A percentile compares a stretch with the other conserved stretches of the same genome.
Evolutionary conservation across 129 eudicot genomes (phyloP).

Genomic region (Centella asiatica): DNA sequence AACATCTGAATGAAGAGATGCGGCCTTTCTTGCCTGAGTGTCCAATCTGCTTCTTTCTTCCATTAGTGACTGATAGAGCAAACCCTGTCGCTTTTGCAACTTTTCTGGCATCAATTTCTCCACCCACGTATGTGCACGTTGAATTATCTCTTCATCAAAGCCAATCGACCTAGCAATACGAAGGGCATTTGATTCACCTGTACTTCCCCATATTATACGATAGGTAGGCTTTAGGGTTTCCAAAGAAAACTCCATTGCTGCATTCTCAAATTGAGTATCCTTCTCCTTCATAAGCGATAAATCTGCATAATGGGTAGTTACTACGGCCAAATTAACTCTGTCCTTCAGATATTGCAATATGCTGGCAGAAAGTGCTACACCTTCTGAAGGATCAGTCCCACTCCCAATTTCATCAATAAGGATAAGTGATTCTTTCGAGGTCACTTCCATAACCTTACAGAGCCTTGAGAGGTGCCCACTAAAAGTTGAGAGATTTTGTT

Average conservation of each 20-base stretch:
- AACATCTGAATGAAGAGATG: conserved; percentile 52
- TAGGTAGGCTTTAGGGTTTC: conserved; percentile 81
- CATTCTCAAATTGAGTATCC: conserved; percentile 75
- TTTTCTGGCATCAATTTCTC: conserved; percentile 72
- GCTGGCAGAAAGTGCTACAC: conserved; percentile 92
- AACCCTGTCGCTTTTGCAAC: conserved; percentile 56
- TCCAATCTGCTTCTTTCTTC: conserved; percentile 70
- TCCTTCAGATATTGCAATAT: conserved; percentile 71
- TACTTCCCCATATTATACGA: conserved; percentile 89
- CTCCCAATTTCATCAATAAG: conserved; percentile 95
- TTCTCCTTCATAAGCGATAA: conserved; percentile 59
- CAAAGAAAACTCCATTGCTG: conserved; percentile 91
- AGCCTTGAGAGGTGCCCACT: conserved; percentile 89
- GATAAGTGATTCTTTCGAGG: conserved; percentile 71
- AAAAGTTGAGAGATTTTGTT: conserved; percentile 89
- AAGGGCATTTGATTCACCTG: conserved; percentile 88
- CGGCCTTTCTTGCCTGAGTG: conserved; percentile 52
- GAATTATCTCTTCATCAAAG: conserved; percentile 60
- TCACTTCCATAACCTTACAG: conserved; percentile 68
- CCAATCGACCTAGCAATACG: conserved; percentile 76
- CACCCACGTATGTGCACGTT: conserved; percentile 68
- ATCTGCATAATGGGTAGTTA: conserved; percentile 94
- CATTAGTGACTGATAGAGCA: conserved; percentile 60
- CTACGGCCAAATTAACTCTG: conserved; percentile 74
- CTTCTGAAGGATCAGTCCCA: conserved; percentile 99